Evolutionary conservation across 2,329 filamentous ascomycete genomes (phyloP).

Genomic region (Akanthomyces uredinophilus): DNA sequence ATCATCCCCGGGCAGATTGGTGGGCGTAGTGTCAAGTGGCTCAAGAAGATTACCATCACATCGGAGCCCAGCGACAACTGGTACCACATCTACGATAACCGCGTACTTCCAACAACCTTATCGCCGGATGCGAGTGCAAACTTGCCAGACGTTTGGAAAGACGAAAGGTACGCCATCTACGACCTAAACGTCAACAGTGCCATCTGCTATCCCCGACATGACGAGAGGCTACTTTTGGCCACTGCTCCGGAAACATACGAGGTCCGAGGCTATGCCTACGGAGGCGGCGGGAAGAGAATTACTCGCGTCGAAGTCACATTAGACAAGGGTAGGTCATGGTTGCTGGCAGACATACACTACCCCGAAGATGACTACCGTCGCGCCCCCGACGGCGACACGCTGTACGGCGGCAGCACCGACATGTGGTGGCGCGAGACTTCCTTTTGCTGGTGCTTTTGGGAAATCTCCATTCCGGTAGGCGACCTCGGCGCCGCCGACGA

Average conservation of each 20-base stretch:
- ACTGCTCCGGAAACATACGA: constrained; percentile 48
- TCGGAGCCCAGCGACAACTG: constrained; percentile 80
- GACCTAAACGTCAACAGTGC: constrained; percentile 86
- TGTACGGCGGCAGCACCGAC: constrained; percentile 74
- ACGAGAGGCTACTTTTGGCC: constrained; percentile 57
- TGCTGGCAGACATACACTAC: constrained; percentile 70
- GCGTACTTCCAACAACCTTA: constrained; percentile 81
- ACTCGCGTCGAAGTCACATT: constrained; percentile 79
- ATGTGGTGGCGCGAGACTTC: constrained; percentile 75
- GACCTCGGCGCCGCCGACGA: constrained; percentile 62
- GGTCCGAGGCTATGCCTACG: constrained; percentile 78
- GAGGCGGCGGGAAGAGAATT: constrained; percentile 77
- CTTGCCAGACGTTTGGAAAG: constrained; percentile 73
- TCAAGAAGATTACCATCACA: constrained; percentile 75
- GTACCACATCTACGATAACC: constrained; percentile 94
- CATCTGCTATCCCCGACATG: constrained; percentile 72
- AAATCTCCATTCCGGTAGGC: constrained; percentile 58
- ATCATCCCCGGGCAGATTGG: constrained; percentile 90
- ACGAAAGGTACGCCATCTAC: constrained; percentile 89
- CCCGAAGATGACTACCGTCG: constrained; percentile 78
- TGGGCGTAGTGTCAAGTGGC: constrained; percentile 88
- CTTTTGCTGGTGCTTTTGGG: constrained; percentile 95
- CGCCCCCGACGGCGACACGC: constrained; percentile 50
- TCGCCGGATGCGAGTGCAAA: constrained; percentile 74
- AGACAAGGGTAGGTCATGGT: constrained; percentile 78